A percentile compares a stretch with the other conserved stretches of the same genome.
phyloP scores from a whole-genome alignment of 768 basidiomycete genomes.

The Kwoniella shandongensis region DNA sequence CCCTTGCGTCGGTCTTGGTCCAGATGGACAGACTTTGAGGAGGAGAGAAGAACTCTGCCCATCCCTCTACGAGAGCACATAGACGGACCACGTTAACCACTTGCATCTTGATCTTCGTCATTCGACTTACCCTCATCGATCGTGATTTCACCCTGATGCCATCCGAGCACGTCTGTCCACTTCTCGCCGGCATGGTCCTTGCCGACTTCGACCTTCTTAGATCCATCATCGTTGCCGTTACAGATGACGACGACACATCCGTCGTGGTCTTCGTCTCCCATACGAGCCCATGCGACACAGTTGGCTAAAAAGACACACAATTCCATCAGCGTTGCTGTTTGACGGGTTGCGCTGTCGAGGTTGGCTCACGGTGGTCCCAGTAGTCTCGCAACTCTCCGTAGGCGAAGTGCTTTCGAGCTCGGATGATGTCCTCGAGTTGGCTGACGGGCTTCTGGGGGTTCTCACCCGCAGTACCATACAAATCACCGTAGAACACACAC shows the following conservation, averaged over 20 bases:
- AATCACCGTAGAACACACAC: slow-evolving; percentile 54
- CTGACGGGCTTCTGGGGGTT: slow-evolving; percentile 53
- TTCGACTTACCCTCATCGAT: slow-evolving; percentile 56
- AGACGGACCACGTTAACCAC: background rate
- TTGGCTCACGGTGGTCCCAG: slow-evolving; percentile 53
- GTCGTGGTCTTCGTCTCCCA: slow-evolving; percentile 54
- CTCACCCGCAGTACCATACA: slow-evolving; percentile 55
- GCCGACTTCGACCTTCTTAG: slow-evolving; percentile 56
- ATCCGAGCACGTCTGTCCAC: slow-evolving; percentile 58
- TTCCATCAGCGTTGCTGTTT: no score
- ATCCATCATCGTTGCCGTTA: slow-evolving; percentile 51
- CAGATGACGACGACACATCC: slow-evolving; percentile 53
- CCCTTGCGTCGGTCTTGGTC: slow-evolving; percentile 55
- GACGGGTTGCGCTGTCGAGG: background rate
- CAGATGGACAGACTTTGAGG: slow-evolving; percentile 55
- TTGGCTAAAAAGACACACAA: slow-evolving; percentile 51
- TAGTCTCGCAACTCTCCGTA: slow-evolving; percentile 55
- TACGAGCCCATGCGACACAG: slow-evolving; percentile 56
- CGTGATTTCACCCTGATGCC: slow-evolving; percentile 57
- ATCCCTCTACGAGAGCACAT: slow-evolving; percentile 51
- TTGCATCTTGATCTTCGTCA: no score
- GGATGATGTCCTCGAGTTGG: slow-evolving; percentile 55
- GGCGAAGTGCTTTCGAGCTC: slow-evolving; percentile 48
- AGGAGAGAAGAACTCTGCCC: slow-evolving; percentile 57
- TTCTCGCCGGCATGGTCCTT: slow-evolving; percentile 57